A percentile compares a stretch with the other conserved stretches of the same genome.
These are phyloP conservation scores for Setomelanomma holmii DNA, from an alignment of 2,329 filamentous ascomycete genomes.

Conservation along the genomic window DNA sequence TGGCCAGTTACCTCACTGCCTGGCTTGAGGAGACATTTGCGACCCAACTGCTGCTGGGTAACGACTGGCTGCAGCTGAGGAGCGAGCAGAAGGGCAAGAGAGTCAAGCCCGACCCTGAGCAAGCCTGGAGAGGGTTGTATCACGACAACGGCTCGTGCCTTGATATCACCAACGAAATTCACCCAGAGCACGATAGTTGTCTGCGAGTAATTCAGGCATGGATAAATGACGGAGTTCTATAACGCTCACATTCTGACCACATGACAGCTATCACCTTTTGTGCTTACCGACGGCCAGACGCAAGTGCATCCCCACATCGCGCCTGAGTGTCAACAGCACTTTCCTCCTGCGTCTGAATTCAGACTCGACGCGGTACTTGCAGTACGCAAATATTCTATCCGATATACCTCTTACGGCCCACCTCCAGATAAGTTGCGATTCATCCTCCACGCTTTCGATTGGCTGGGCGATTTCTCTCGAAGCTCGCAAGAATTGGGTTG, in stretches of 20 bases:
- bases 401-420: constrained; percentile 37
- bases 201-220: constrained; percentile 36
- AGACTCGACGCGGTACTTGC: constrained; percentile 15
- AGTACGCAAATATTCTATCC: constrained; percentile 32
- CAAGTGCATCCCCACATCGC: constrained; percentile 27
- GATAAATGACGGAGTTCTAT: too few species aligned
- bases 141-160: constrained; percentile 46
- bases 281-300: constrained; percentile 37
- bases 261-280: constrained; percentile 24
- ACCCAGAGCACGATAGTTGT: constrained; percentile 9
- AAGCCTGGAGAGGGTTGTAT: constrained; percentile 33
- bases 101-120: constrained; percentile 11
- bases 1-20: constrained; percentile 20
- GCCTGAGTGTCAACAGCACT: constrained; percentile 9
- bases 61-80: constrained; percentile 30
- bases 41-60: constrained; percentile 27
- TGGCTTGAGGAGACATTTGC: constrained; percentile 35
- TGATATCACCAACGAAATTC: constrained; percentile 28
- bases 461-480: constrained; percentile 6
- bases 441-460: constrained; percentile 28
- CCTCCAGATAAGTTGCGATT: constrained; percentile 25
- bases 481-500: background rate
- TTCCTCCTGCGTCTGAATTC: constrained; percentile 14
- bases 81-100: constrained; percentile 10
- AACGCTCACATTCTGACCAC: constrained; percentile 10